Evolutionary conservation across 768 basidiomycete genomes (phyloP).

Genomic region (Boletus sp.): DNA sequence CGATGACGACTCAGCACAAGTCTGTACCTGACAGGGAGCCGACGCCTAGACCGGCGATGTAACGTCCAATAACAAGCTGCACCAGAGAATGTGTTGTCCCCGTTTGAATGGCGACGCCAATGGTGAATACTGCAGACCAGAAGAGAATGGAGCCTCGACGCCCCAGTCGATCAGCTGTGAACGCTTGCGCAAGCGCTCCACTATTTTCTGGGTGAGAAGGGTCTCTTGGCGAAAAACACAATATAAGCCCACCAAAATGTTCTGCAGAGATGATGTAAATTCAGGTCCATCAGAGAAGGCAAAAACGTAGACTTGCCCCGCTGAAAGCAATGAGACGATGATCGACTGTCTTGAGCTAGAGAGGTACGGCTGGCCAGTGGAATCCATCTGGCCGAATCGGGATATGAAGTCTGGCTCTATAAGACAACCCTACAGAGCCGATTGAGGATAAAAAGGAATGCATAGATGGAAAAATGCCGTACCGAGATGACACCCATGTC

Average conservation of each 20-base stretch:
- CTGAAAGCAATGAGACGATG: conserved; percentile 75
- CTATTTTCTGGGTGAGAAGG: conserved; percentile 27
- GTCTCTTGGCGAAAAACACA: neutral
- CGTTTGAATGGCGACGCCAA: conserved; percentile 68
- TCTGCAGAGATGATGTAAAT: conserved; percentile 21
- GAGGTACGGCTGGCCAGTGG: conserved; percentile 47
- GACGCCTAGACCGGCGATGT: conserved; percentile 73
- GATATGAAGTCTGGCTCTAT: conserved; percentile 76
- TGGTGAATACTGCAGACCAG: conserved; percentile 71
- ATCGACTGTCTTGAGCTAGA: conserved; percentile 67
- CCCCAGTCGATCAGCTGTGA: conserved; percentile 71
- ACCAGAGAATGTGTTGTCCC: conserved; percentile 55
- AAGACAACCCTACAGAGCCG: conserved; percentile 54
- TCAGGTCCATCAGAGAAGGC: neutral
- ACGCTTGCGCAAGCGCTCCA: conserved; percentile 66
- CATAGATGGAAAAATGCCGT: conserved; percentile 13
- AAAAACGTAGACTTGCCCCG: conserved; percentile 42
- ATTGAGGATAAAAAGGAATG: conserved; percentile 2
- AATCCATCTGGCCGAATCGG: conserved; percentile 57
- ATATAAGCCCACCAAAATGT: conserved; percentile 46
- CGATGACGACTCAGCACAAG: neutral
- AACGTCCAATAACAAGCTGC: conserved; percentile 72
- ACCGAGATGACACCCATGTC: conserved; percentile 78
- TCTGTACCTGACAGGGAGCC: conserved; percentile 65
- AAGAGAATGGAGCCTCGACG: conserved; percentile 71